Conservation (phyloP, 2,329 filamentous ascomycete genomes). For the Lachnellula occidentalis region DNA sequence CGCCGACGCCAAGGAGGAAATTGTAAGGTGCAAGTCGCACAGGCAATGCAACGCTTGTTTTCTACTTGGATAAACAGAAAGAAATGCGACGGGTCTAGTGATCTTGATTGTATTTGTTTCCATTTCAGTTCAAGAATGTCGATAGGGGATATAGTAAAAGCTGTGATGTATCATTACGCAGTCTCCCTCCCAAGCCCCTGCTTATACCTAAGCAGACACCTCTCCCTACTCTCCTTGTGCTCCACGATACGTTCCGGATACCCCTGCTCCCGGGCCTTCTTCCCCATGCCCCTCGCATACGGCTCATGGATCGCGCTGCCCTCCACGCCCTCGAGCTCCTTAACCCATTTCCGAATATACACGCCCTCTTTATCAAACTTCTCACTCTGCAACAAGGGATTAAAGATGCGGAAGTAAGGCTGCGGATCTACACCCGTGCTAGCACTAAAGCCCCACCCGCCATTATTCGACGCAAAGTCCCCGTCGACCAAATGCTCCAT, state of each 20-base stretch:
- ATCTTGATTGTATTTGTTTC: background rate
- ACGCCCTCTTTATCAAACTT: constrained; percentile 75
- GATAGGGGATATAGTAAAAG: too few relatives aligned
- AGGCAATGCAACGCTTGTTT: background rate
- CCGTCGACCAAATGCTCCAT: constrained; percentile 58
- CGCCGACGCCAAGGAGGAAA: too few relatives aligned
- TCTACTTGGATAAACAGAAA: too few relatives aligned
- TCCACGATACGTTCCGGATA: constrained; percentile 74
- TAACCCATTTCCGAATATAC: constrained; percentile 80
- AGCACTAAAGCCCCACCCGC: constrained; percentile 43
- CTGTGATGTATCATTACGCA: background rate
- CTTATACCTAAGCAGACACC: constrained; percentile 67
- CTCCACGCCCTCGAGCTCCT: constrained; percentile 60
- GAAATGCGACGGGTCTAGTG: too few relatives aligned
- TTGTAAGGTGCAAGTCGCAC: too few relatives aligned
- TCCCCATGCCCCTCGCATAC: constrained; percentile 58
- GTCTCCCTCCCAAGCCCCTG: constrained; percentile 48
- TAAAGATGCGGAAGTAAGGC: constrained; percentile 89
- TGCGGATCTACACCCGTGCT: constrained; percentile 76
- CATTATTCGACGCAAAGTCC: constrained; percentile 32
- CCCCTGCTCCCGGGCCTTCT: constrained; percentile 55
- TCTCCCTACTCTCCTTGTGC: constrained; percentile 63
- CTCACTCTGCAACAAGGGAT: constrained; percentile 77
- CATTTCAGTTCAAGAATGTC: background rate
- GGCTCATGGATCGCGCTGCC: constrained; percentile 76